Evolutionary conservation across 2,329 filamentous ascomycete species (phyloP).

Genomic region (Coniella lustricola): DNA sequence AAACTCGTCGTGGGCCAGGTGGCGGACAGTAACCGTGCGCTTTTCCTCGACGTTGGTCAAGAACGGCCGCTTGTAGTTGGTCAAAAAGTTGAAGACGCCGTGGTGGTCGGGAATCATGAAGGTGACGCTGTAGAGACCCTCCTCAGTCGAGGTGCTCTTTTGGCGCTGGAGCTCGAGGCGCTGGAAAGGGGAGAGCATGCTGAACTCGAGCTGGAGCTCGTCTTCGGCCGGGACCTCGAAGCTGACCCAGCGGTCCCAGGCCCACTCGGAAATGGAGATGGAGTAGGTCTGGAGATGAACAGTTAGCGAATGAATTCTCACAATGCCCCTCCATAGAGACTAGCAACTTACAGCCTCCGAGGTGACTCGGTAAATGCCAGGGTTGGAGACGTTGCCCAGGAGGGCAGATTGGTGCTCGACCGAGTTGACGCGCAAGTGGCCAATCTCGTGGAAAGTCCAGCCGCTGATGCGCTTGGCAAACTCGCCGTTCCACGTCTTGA

Average conservation of each 20-base stretch:
- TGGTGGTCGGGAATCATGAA: constrained; percentile 94
- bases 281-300: constrained; percentile 59
- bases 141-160: constrained; percentile 51
- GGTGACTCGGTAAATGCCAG: constrained; percentile 89
- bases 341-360: constrained; percentile 78
- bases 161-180: constrained; percentile 59
- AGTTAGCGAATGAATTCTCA: constrained; percentile 23
- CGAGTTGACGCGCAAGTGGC: constrained; percentile 76
- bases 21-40: constrained; percentile 85
- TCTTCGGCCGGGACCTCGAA: constrained; percentile 66
- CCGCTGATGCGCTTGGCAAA: constrained; percentile 80
- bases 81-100: constrained; percentile 96
- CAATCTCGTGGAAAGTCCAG: constrained; percentile 95
- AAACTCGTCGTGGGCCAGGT: constrained; percentile 97
- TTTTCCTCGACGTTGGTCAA: constrained; percentile 87
- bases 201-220: constrained; percentile 87
- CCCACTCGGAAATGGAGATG: constrained; percentile 85
- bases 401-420: constrained; percentile 68
- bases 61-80: constrained; percentile 97
- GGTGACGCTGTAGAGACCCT: constrained; percentile 59
- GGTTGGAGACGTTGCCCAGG: constrained; percentile 59
- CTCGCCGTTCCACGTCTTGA: constrained; percentile 69
- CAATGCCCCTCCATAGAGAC: background rate
- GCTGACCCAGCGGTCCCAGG: constrained; percentile 64
- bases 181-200: constrained; percentile 97